Evolutionary conservation across 306 rosid genomes (phyloP).

Genomic region (Citrullus amarus): DNA sequence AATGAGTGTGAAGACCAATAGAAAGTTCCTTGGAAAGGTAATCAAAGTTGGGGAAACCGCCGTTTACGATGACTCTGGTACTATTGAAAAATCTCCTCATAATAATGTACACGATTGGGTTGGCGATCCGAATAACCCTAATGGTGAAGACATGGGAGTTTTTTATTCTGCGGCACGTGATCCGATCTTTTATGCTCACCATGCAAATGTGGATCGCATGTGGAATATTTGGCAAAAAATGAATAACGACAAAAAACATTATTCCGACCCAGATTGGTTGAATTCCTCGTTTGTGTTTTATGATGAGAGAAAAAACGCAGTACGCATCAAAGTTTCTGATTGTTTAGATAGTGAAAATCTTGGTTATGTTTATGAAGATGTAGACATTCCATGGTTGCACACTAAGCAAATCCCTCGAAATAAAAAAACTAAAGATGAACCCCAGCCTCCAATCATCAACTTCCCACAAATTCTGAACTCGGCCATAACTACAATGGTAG

Average conservation of each 20-base stretch:
- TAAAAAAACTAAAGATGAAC: no score
- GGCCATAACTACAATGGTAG: constrained; percentile 8
- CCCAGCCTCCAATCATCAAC: no score
- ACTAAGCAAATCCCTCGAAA: constrained; percentile 16
- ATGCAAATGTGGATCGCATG: constrained; percentile 56
- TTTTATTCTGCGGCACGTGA: constrained; percentile 60
- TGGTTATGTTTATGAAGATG: constrained; percentile 54
- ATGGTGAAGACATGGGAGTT: constrained; percentile 47
- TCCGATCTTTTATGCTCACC: constrained; percentile 51
- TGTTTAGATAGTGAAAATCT: constrained; percentile 36
- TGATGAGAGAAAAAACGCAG: constrained; percentile 39
- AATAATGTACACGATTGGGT: background rate
- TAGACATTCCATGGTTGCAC: constrained; percentile 46
- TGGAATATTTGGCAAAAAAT: constrained; percentile 57
- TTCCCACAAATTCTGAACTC: constrained; percentile 28
- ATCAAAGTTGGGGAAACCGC: no score
- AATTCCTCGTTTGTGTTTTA: background rate
- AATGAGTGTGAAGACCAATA: constrained; percentile 42
- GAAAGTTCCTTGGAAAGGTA: constrained; percentile 35
- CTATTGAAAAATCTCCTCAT: background rate
- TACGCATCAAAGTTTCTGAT: constrained; percentile 52
- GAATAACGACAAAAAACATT: constrained; percentile 17
- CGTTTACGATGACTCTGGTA: no score
- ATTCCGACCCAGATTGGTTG: constrained; percentile 44
- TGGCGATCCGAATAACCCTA: constrained; percentile 11